Conservation (phyloP, 352 stramenopile species). For the Globisporangium okanoganense region DNA sequence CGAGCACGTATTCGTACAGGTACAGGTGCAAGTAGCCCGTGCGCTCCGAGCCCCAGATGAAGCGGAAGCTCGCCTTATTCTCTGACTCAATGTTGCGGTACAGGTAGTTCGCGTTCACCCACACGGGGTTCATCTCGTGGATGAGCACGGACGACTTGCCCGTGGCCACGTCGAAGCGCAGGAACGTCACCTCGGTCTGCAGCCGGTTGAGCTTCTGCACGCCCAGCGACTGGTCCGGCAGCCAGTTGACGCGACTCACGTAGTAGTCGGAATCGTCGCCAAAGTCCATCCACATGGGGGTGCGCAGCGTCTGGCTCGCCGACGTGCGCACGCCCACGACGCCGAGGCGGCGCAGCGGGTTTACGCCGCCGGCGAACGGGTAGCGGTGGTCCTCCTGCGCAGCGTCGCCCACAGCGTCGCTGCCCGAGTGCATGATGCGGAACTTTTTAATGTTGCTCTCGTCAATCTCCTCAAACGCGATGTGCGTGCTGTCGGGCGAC, state of each 20-base stretch:
- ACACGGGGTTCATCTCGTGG: constrained; percentile 87
- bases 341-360: constrained; percentile 88
- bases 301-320: constrained; percentile 24
- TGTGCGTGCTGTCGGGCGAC: constrained; percentile 77
- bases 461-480: constrained; percentile 93
- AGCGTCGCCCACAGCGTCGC: constrained; percentile 40
- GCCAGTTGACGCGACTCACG: constrained; percentile 92
- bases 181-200: constrained; percentile 65
- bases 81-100: constrained; percentile 84
- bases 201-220: constrained; percentile 87
- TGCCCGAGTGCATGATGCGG: constrained; percentile 94
- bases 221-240: constrained; percentile 90
- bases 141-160: constrained; percentile 75
- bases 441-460: constrained; percentile 93
- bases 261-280: constrained; percentile 78
- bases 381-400: constrained; percentile 85
- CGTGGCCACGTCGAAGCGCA: constrained; percentile 77
- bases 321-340: constrained; percentile 45
- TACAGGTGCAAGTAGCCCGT: constrained; percentile 95
- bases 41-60: constrained; percentile 94
- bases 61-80: constrained; percentile 88
- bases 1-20: constrained; percentile 89
- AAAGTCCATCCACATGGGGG: constrained; percentile 81
- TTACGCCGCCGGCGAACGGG: constrained; percentile 92
- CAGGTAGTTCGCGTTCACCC: constrained; percentile 95